Evolutionary conservation across 2,329 filamentous ascomycete species (phyloP).

Genomic region (Scedosporium apiospermum): DNA sequence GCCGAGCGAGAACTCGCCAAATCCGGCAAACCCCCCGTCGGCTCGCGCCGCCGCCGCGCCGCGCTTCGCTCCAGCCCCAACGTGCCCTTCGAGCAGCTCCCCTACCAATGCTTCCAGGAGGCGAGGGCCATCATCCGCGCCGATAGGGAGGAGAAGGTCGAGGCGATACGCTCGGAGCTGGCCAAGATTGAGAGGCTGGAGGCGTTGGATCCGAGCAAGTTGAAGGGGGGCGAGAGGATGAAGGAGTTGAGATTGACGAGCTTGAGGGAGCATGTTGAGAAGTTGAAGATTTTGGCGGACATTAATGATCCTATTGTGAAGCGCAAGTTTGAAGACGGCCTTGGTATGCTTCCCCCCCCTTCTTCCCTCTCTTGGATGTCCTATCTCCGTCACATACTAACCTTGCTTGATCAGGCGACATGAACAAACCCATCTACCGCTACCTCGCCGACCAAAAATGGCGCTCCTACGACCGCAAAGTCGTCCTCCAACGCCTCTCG

Average conservation of each 20-base stretch:
- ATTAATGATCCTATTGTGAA: slow-evolving; percentile 94
- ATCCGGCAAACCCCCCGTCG: slow-evolving; percentile 62
- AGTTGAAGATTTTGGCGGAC: slow-evolving; percentile 81
- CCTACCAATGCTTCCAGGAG: slow-evolving; percentile 97
- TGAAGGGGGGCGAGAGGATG: slow-evolving; percentile 52
- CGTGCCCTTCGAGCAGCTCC: slow-evolving; percentile 84
- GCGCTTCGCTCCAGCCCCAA: slow-evolving; percentile 55
- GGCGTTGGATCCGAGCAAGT: slow-evolving; percentile 43
- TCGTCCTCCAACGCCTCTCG: slow-evolving; percentile 75
- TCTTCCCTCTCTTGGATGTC: background rate
- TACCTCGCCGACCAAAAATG: slow-evolving; percentile 81
- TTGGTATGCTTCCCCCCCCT: slow-evolving; percentile 47
- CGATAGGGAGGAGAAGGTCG: slow-evolving; percentile 74
- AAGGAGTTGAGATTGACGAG: slow-evolving; percentile 60
- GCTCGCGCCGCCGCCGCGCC: slow-evolving; percentile 74
- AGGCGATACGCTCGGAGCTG: slow-evolving; percentile 58
- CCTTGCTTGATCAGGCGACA: slow-evolving; percentile 55
- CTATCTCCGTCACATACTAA: background rate
- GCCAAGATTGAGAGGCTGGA: slow-evolving; percentile 60
- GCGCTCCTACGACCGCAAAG: slow-evolving; percentile 68
- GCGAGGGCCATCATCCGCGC: slow-evolving; percentile 72
- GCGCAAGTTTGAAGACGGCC: slow-evolving; percentile 84
- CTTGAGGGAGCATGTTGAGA: slow-evolving; percentile 63
- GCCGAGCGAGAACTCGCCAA: slow-evolving; percentile 61
- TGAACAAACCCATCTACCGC: slow-evolving; percentile 94